A percentile compares a stretch with the other conserved stretches of the same genome.
Evolutionary conservation across 2,329 filamentous ascomycete species (phyloP).

Genomic region (Penicillium palitans): DNA sequence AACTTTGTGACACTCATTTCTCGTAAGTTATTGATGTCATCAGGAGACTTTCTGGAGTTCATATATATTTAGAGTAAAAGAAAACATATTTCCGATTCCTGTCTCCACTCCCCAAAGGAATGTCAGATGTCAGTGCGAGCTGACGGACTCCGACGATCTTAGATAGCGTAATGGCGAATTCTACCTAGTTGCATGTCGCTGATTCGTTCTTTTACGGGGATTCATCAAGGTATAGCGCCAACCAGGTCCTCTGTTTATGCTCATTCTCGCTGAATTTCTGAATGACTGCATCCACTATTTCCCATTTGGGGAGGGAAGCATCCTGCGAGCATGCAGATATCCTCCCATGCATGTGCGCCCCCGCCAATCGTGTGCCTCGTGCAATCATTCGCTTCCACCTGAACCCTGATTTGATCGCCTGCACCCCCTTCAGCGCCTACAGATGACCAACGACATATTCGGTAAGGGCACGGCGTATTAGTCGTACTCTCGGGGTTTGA

Average conservation of each 20-base stretch:
- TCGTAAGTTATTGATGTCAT: conserved; percentile 6
- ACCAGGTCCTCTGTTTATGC: conserved; percentile 13
- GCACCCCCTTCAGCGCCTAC: conserved; percentile 14
- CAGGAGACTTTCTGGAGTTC: background rate
- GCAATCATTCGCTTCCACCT: conserved; percentile 10
- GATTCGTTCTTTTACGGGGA: conserved; percentile 18
- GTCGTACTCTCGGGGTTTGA: conserved; percentile 1
- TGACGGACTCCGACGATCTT: conserved; percentile 15
- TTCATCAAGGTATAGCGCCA: conserved; percentile 12
- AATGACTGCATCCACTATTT: conserved; percentile 13
- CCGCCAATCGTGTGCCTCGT: conserved; percentile 14
- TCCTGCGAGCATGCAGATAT: conserved; percentile 13
- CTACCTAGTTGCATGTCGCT: background rate
- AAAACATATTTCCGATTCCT: background rate
- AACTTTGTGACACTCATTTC: background rate
- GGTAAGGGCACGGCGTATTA: conserved; percentile 6
- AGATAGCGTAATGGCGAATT: conserved; percentile 20
- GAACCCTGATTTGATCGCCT: conserved; percentile 12
- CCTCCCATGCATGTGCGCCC: conserved; percentile 12
- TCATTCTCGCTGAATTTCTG: conserved; percentile 5
- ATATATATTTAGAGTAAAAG: background rate
- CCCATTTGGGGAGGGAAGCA: conserved; percentile 3
- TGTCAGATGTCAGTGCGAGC: conserved; percentile 35
- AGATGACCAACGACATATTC: conserved; percentile 12
- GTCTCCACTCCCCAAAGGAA: conserved; percentile 15